Evolutionary conservation across 129 eudicot species (phyloP).

Genomic region (Centella asiatica): DNA sequence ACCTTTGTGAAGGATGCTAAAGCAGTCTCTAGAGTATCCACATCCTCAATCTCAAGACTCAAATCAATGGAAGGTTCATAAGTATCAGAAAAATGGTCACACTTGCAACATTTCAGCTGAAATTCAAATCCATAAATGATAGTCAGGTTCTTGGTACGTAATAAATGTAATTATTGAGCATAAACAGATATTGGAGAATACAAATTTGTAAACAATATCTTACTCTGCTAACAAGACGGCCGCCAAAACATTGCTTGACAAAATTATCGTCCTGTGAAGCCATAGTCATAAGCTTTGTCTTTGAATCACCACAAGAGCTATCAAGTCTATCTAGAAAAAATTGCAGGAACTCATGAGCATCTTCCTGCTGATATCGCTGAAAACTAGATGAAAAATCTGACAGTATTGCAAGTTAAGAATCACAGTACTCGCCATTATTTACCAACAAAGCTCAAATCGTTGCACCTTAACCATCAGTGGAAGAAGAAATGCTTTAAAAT

Average conservation of each 20-base stretch:
- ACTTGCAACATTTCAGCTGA: constrained; percentile 76
- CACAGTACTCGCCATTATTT: not conserved
- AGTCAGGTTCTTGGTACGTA: no score
- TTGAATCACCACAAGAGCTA: constrained; percentile 27
- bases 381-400: constrained; percentile 38
- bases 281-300: not conserved
- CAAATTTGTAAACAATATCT: not conserved
- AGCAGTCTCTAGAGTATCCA: constrained; percentile 40
- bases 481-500: not conserved
- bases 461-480: not conserved
- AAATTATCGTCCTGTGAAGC: constrained; percentile 27
- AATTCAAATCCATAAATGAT: no score
- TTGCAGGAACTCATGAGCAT: constrained; percentile 54
- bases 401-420: constrained; percentile 27
- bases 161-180: not conserved
- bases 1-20: constrained; percentile 79
- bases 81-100: constrained; percentile 75
- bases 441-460: not conserved
- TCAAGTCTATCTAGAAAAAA: constrained; percentile 48
- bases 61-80: constrained; percentile 73
- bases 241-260: constrained; percentile 76
- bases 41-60: constrained; percentile 87
- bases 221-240: constrained; percentile 54
- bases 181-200: no score
- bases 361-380: constrained; percentile 41